phyloP scores from a whole-genome alignment of 2,329 filamentous ascomycete species.

The Dothistroma pini region DNA sequence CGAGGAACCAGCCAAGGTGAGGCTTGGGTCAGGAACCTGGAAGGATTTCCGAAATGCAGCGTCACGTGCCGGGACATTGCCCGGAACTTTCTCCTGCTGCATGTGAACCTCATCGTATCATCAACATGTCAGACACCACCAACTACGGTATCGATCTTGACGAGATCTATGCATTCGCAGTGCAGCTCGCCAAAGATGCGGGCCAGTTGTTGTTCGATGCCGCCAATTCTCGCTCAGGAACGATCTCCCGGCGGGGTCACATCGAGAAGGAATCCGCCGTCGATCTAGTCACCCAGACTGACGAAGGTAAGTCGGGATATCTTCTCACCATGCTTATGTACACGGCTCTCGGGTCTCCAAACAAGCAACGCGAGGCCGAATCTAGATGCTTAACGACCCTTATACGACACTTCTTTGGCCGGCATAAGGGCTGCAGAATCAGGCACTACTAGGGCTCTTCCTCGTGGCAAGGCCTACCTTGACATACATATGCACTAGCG shows the following conservation, averaged over 20 bases:
- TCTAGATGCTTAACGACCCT: not conserved
- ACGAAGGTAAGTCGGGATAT: conserved; percentile 54
- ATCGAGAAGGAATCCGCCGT: conserved; percentile 71
- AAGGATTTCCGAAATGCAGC: not conserved
- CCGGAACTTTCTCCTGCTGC: no score
- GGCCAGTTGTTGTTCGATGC: conserved; percentile 64
- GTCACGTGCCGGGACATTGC: no score
- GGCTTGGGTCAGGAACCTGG: no score
- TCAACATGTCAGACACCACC: conserved; percentile 1
- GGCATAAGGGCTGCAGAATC: not conserved
- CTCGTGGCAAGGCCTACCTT: not conserved
- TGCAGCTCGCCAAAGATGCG: conserved; percentile 67
- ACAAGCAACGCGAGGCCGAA: not conserved
- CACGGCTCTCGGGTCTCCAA: not conserved
- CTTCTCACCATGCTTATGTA: not conserved
- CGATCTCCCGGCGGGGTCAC: conserved; percentile 39
- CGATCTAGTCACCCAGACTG: conserved; percentile 73
- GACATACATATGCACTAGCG: not conserved
- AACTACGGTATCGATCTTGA: conserved; percentile 41
- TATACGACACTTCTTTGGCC: not conserved
- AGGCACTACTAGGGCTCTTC: not conserved
- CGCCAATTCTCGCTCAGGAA: conserved; percentile 54
- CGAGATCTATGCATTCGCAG: conserved; percentile 66
- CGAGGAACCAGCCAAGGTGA: no score
- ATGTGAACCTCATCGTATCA: not conserved